phyloP scores from a whole-genome alignment of 306 rosid species.

The Gastrolobium bilobum region DNA sequence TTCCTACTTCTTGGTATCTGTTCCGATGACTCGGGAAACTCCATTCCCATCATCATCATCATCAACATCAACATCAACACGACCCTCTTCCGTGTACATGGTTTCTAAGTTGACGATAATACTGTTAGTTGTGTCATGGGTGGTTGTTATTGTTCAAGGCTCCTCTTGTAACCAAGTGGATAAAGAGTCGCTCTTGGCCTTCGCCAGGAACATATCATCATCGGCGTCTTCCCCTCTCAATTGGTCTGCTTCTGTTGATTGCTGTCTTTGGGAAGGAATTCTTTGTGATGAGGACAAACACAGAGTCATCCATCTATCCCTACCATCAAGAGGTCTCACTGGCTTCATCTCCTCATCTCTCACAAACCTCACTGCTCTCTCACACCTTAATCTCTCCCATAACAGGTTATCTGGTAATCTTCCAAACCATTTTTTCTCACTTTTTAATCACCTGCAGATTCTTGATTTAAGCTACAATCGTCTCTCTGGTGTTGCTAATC shows the following conservation, averaged over 20 bases:
- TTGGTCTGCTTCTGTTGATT: conserved; percentile 70
- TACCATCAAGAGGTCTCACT: conserved; percentile 61
- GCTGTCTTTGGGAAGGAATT: conserved; percentile 84
- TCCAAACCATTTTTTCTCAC: conserved; percentile 52
- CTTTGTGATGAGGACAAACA: conserved; percentile 39
- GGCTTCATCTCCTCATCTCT: conserved; percentile 57
- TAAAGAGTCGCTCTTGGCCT: conserved; percentile 60
- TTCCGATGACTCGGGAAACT: conserved; percentile 32
- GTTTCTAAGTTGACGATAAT: conserved; percentile 12
- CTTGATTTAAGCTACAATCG: conserved; percentile 68
- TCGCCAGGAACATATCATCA: conserved; percentile 38
- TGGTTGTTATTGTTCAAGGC: conserved; percentile 43
- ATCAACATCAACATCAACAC: conserved; percentile 28
- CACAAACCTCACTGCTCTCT: conserved; percentile 59
- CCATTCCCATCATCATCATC: conserved; percentile 25
- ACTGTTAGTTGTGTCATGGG: conserved; percentile 25
- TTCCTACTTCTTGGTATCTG: conserved; percentile 26
- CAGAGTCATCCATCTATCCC: conserved; percentile 55
- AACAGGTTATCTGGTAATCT: conserved; percentile 62
- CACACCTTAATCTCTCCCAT: conserved; percentile 69
- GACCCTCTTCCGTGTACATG: conserved; percentile 20
- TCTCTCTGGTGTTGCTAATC: conserved; percentile 50
- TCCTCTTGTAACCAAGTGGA: conserved; percentile 63
- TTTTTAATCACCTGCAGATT: conserved; percentile 52
- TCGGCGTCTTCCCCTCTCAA: conserved; percentile 48